Evolutionary conservation across 2,329 filamentous ascomycete species (phyloP).

Genomic region (Fusarium sp.): DNA sequence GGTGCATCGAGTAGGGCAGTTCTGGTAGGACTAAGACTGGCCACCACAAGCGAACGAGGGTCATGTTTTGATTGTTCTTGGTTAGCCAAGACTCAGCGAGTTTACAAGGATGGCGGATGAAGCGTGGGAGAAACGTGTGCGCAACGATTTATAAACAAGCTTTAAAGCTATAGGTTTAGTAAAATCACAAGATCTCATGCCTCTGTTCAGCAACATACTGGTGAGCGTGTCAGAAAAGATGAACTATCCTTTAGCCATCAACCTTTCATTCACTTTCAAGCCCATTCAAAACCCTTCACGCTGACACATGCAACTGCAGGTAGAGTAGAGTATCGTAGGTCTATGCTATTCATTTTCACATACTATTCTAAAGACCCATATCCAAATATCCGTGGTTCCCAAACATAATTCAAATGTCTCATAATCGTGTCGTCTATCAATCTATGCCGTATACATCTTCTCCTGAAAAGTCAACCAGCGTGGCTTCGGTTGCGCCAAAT

Average conservation of each 20-base stretch:
- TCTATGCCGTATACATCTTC: slow-evolving; percentile 30
- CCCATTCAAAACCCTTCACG: too few relatives aligned
- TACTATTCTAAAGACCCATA: neutral
- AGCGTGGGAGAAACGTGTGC: too few relatives aligned
- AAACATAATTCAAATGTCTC: slow-evolving; percentile 22
- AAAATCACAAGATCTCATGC: too few relatives aligned
- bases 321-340: neutral
- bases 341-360: neutral
- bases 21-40: neutral
- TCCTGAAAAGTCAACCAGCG: slow-evolving; percentile 39
- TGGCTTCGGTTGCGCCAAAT: slow-evolving; percentile 37
- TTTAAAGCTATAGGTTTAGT: too few relatives aligned
- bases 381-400: neutral
- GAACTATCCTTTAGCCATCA: neutral
- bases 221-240: too few relatives aligned
- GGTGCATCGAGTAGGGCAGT: neutral
- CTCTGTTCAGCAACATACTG: too few relatives aligned
- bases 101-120: too few relatives aligned
- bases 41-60: neutral
- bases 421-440: slow-evolving; percentile 28
- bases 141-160: too few relatives aligned
- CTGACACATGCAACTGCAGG: neutral
- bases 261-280: neutral
- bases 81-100: too few relatives aligned
- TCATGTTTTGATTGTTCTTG: too few relatives aligned